Conservation (phyloP, 495 filamentous ascomycete genomes). For the Penicillium alfredii region DNA sequence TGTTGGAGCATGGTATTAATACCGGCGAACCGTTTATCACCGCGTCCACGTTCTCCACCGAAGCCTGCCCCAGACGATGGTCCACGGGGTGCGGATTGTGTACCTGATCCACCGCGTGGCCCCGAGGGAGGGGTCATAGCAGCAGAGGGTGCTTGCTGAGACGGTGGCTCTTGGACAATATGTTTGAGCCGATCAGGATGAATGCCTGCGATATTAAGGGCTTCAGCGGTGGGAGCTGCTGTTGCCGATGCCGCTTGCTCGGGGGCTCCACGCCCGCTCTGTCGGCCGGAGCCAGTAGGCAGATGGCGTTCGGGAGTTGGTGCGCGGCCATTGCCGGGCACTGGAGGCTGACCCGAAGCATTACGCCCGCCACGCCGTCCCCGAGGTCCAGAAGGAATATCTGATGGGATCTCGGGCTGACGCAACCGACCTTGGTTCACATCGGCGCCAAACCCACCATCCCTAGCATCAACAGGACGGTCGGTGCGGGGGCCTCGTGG, state of each 20-base stretch:
- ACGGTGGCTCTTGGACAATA: constrained; percentile 10
- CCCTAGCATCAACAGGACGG: constrained; percentile 27
- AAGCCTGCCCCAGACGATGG: constrained; percentile 27
- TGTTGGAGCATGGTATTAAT: constrained; percentile 44
- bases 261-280: constrained; percentile 25
- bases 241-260: constrained; percentile 22
- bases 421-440: constrained; percentile 51
- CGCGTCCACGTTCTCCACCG: constrained; percentile 33
- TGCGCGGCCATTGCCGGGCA: constrained; percentile 17
- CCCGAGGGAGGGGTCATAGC: constrained; percentile 34
- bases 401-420: constrained; percentile 47
- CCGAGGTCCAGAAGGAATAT: constrained; percentile 68
- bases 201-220: constrained; percentile 38
- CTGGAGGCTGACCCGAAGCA: constrained; percentile 20
- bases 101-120: constrained; percentile 27
- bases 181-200: constrained; percentile 46
- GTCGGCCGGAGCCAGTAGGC: constrained; percentile 34
- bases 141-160: constrained; percentile 19
- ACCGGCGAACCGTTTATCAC: constrained; percentile 40
- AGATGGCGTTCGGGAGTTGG: constrained; percentile 28
- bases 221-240: constrained; percentile 18
- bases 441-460: constrained; percentile 31
- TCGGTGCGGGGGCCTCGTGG: constrained; percentile 39
- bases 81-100: constrained; percentile 25
- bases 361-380: constrained; percentile 31